phyloP scores from a whole-genome alignment of 2,329 filamentous ascomycete genomes.

The Stagonosporopsis tanaceti region DNA sequence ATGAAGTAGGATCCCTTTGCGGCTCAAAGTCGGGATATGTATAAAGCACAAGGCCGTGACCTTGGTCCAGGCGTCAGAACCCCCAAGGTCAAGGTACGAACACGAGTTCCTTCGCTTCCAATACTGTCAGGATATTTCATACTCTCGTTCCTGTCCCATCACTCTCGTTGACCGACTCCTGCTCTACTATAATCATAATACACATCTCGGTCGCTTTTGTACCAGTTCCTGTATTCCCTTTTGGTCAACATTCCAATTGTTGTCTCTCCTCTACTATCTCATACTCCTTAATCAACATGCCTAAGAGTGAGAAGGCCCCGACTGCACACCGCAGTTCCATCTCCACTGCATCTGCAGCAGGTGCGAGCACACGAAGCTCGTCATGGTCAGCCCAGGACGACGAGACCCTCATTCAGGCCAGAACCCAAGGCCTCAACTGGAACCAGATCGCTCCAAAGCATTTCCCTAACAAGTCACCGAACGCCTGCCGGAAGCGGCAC shows the following conservation, averaged over 20 bases:
- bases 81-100: conserved; percentile 36
- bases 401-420: conserved; percentile 73
- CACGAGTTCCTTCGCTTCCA: conserved; percentile 47
- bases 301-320: conserved; percentile 52
- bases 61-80: conserved; percentile 35
- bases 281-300: conserved; percentile 52
- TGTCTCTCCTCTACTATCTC: conserved; percentile 25
- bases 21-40: conserved; percentile 29
- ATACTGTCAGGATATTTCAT: conserved; percentile 42
- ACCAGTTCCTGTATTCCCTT: conserved; percentile 26
- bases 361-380: conserved; percentile 48
- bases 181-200: conserved; percentile 45
- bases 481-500: conserved; percentile 89
- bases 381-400: conserved; percentile 79
- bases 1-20: conserved; percentile 35
- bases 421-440: conserved; percentile 83
- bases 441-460: conserved; percentile 77
- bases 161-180: conserved; percentile 41
- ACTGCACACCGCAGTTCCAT: conserved; percentile 42
- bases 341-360: conserved; percentile 43
- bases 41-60: conserved; percentile 42
- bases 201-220: conserved; percentile 35
- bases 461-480: conserved; percentile 78
- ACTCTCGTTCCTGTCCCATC: conserved; percentile 40
- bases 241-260: conserved; percentile 20